phyloP scores from a whole-genome alignment of 2,329 filamentous ascomycete species.

The Davidsoniella eucalypti region DNA sequence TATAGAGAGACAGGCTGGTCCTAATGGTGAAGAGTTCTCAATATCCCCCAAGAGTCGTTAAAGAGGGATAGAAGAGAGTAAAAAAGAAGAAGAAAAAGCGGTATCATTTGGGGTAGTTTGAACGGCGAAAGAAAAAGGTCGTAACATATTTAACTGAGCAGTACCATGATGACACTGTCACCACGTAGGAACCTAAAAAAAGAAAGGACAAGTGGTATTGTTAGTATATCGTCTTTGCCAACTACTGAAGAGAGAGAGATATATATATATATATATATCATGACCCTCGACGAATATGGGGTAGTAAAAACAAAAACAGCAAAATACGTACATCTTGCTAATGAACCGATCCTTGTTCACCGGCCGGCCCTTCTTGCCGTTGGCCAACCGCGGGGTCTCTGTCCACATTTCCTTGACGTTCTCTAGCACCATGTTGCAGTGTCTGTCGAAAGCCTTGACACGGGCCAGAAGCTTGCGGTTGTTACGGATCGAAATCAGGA shows the following conservation, averaged over 20 bases:
- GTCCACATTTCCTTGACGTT: slow-evolving; percentile 98
- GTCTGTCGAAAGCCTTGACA: slow-evolving; percentile 95
- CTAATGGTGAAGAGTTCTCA: too few relatives aligned
- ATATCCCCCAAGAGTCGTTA: slow-evolving; percentile 10
- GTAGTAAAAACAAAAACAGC: neutral
- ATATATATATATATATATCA: neutral
- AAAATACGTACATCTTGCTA: slow-evolving; percentile 67
- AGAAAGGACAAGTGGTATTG: neutral
- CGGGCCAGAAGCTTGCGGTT: slow-evolving; percentile 94
- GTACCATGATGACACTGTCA: slow-evolving; percentile 74
- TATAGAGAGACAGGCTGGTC: too few relatives aligned
- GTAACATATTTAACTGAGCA: slow-evolving; percentile 45
- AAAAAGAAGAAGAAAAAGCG: slow-evolving; percentile 2
- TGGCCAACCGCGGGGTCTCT: slow-evolving; percentile 67
- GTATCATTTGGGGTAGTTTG: slow-evolving; percentile 9
- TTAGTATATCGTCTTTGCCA: neutral
- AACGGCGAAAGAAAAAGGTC: slow-evolving; percentile 1
- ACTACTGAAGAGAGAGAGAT: too few relatives aligned
- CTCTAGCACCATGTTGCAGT: slow-evolving; percentile 98
- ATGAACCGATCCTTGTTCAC: slow-evolving; percentile 98
- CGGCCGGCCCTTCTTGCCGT: slow-evolving; percentile 73
- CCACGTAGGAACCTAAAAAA: slow-evolving; percentile 59
- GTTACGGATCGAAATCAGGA: slow-evolving; percentile 93
- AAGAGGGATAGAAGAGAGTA: slow-evolving; percentile 1
- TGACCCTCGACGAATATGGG: neutral